A percentile compares a stretch with the other conserved stretches of the same genome.
phyloP scores from a whole-genome alignment of 116 monocot genomes.

The Phalaenopsis hybrid region DNA sequence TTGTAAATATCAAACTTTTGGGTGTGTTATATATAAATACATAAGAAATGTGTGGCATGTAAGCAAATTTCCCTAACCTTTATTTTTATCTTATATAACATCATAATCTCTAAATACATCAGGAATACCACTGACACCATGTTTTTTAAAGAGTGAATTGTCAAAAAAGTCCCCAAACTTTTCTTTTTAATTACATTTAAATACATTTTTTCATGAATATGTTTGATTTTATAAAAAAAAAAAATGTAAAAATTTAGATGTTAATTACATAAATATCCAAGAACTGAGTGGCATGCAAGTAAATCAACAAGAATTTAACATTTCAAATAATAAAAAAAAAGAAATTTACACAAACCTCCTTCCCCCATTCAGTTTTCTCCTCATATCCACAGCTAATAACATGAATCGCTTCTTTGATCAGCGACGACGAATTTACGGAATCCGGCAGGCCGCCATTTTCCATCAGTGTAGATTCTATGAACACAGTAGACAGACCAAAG shows the following conservation, averaged over 20 bases:
- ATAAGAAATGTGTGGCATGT: no score
- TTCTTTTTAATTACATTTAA: no score
- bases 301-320: background rate
- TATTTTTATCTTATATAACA: background rate
- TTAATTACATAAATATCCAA: background rate
- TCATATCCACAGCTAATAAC: conserved; percentile 98
- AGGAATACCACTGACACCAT: background rate
- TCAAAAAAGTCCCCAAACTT: no score
- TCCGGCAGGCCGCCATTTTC: conserved; percentile 80
- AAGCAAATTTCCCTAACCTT: background rate
- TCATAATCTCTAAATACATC: background rate
- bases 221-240: no score
- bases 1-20: no score
- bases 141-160: background rate
- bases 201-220: background rate
- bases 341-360: conserved; percentile 47
- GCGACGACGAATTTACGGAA: conserved; percentile 56
- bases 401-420: conserved; percentile 96
- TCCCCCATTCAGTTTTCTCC: conserved; percentile 99
- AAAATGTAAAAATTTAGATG: background rate
- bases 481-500: conserved; percentile 80
- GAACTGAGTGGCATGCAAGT: background rate
- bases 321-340: background rate
- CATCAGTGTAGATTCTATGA: conserved; percentile 98
- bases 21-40: background rate